Conservation (phyloP, 495 filamentous ascomycete genomes). For the Cairneyella variabilis region DNA sequence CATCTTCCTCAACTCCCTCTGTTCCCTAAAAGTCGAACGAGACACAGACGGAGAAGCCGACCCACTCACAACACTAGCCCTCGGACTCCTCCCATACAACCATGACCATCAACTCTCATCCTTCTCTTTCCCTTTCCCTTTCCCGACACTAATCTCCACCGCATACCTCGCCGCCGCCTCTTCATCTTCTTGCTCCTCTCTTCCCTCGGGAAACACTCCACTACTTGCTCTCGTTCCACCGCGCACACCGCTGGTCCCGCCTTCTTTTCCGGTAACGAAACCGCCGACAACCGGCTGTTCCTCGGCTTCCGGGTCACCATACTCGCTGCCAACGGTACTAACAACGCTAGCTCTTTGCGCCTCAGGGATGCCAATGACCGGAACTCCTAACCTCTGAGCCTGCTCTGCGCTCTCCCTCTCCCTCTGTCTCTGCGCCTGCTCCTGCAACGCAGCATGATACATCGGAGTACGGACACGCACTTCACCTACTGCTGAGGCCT, state of each 20-base stretch:
- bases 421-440: slow-evolving; percentile 61
- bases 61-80: too few relatives aligned
- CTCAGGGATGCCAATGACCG: slow-evolving; percentile 38
- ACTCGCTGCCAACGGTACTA: slow-evolving; percentile 29
- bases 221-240: slow-evolving; percentile 5
- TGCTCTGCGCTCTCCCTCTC: slow-evolving; percentile 56
- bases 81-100: slow-evolving; percentile 5
- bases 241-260: background rate
- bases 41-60: too few relatives aligned
- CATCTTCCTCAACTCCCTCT: too few relatives aligned
- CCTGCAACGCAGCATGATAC: slow-evolving; percentile 50
- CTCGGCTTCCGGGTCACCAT: slow-evolving; percentile 30
- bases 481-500: background rate
- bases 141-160: background rate
- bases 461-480: background rate
- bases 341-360: slow-evolving; percentile 46
- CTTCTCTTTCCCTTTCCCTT: background rate
- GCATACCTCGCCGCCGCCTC: background rate
- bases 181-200: slow-evolving; percentile 2
- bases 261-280: slow-evolving; percentile 27
- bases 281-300: slow-evolving; percentile 29
- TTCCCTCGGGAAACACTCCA: slow-evolving; percentile 5
- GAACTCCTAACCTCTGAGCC: slow-evolving; percentile 49
- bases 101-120: slow-evolving; percentile 5
- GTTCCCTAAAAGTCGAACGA: too few relatives aligned